phyloP scores from a whole-genome alignment of 495 filamentous ascomycete genomes.

The Trichoderma orchidacearum region DNA sequence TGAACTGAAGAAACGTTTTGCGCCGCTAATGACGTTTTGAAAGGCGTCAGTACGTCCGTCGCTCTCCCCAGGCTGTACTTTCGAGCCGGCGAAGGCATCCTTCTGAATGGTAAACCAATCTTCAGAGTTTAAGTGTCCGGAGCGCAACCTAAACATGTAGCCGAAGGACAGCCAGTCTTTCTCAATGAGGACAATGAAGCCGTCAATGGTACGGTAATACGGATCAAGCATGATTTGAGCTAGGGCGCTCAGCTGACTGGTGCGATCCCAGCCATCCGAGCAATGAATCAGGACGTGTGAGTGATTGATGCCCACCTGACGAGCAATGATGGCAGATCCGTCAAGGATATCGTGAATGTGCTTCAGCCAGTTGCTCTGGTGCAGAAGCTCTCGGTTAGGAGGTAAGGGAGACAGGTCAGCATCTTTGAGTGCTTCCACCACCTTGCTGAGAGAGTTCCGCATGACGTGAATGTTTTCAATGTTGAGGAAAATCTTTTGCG shows the following conservation, averaged over 20 bases:
- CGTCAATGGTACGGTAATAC: constrained; percentile 88
- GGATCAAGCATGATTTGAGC: constrained; percentile 91
- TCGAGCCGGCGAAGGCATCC: constrained; percentile 39
- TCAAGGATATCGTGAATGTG: constrained; percentile 79
- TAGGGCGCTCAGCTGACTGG: constrained; percentile 87
- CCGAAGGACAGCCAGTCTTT: constrained; percentile 98
- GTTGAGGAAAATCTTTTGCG: constrained; percentile 85
- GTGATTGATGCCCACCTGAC: constrained; percentile 81
- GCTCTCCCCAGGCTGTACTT: constrained; percentile 38
- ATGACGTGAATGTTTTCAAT: constrained; percentile 99
- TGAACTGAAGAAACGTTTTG: constrained; percentile 81
- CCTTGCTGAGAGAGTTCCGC: constrained; percentile 78
- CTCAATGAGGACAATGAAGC: constrained; percentile 89
- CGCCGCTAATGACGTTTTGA: constrained; percentile 74
- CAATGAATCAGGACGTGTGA: constrained; percentile 95
- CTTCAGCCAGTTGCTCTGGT: constrained; percentile 81
- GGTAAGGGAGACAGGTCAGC: constrained; percentile 75
- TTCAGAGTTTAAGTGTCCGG: constrained; percentile 73
- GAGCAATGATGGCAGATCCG: constrained; percentile 69
- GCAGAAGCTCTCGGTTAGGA: constrained; percentile 69
- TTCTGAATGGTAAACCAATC: constrained; percentile 92
- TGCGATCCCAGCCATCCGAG: constrained; percentile 97
- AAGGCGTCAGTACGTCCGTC: constrained; percentile 59
- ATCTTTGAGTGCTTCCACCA: constrained; percentile 84
- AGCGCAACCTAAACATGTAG: constrained; percentile 89